Base-by-base conservation (phyloP, 305 asterid genomes). In the Fraxinus paxiana region DNA sequence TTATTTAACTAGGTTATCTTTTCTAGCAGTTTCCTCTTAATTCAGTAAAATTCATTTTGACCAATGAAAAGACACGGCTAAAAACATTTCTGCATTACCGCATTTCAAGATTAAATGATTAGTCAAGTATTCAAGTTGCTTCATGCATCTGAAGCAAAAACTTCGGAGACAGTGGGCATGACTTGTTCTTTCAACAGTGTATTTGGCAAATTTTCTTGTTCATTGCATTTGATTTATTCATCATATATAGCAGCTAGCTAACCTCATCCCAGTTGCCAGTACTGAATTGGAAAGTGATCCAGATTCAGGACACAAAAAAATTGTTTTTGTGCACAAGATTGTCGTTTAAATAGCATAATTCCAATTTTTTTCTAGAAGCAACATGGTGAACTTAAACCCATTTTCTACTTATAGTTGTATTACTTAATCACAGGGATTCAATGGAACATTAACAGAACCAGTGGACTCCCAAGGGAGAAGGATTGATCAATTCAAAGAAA, bases 401-500 rank as follows among this genome's bases (percentile, higher is more conserved):
- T 59, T 20, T 59, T 20, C 70, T 59, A 6, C 30, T 59, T 22
- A 22, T 59, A 2, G 30, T 20, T 59, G 15, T 20, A 59, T 59
- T 59, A 20, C 4, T 70, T 26, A 59, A 67, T 63, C 30, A 22
- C 86, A 94, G 97, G 98, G 98, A 46, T 94, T 92, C 85, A 92
- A 92, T 75, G 91, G 97, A 72, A 89, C 97, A 10, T 87, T 94
- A 69, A 94, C 97, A 2, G 94, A 90, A 84, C 92, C 93, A 4
- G 91, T 88, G 77, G 96, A 94, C 72, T 82, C 92, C 24, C 93
- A 84, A 81, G 97, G 93, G 86, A 89, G 96, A 87, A 91, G 97
- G 84, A 85, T 89, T 33, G 98, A 94, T 80, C 98, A 94, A 87
- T 88, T 92, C 84, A 93, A 91, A 85, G 98, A 93, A 81, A 94